Evolutionary conservation across 139 green algal genomes (phyloP).

Genomic region (Chlorella sp.): DNA sequence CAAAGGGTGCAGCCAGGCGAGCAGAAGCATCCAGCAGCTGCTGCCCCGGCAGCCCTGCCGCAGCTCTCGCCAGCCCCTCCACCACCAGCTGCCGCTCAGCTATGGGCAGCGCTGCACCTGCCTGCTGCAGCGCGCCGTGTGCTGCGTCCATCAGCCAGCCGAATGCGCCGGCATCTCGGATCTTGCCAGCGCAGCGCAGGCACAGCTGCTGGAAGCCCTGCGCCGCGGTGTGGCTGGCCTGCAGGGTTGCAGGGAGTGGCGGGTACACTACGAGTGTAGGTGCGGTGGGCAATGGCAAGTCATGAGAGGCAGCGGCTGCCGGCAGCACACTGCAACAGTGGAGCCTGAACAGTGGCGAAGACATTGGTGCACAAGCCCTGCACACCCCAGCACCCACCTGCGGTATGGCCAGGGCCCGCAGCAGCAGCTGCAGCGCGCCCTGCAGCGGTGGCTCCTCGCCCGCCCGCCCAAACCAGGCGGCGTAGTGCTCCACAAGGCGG

Average conservation of each 20-base stretch:
- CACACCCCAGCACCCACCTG: neutral
- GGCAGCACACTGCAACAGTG: too few species aligned
- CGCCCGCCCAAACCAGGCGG: conserved; percentile 64
- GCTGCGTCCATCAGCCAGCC: conserved; percentile 33
- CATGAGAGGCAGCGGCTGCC: too few species aligned
- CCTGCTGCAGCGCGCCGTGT: conserved; percentile 39
- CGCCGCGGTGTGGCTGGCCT: conserved; percentile 33
- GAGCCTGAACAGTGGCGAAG: too few species aligned
- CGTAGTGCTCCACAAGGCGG: conserved; percentile 60
- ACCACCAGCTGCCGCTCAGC: conserved; percentile 60
- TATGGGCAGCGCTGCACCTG: conserved; percentile 28
- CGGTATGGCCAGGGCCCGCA: conserved; percentile 1
- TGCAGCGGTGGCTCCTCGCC: conserved; percentile 23
- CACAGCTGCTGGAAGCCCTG: conserved; percentile 66
- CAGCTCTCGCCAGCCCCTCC: conserved; percentile 70
- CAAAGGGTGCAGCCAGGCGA: conserved; percentile 17
- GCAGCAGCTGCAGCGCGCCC: conserved; percentile 29
- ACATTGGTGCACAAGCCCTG: too few species aligned
- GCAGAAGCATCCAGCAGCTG: conserved; percentile 31
- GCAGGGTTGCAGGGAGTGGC: too few species aligned
- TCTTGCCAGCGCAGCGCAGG: conserved; percentile 51
- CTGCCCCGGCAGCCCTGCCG: conserved; percentile 39
- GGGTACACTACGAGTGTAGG: too few species aligned
- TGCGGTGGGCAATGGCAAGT: too few species aligned
- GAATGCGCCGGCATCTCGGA: conserved; percentile 18